phyloP scores from a whole-genome alignment of 2,329 filamentous ascomycete species.

The Apiospora sp. region DNA sequence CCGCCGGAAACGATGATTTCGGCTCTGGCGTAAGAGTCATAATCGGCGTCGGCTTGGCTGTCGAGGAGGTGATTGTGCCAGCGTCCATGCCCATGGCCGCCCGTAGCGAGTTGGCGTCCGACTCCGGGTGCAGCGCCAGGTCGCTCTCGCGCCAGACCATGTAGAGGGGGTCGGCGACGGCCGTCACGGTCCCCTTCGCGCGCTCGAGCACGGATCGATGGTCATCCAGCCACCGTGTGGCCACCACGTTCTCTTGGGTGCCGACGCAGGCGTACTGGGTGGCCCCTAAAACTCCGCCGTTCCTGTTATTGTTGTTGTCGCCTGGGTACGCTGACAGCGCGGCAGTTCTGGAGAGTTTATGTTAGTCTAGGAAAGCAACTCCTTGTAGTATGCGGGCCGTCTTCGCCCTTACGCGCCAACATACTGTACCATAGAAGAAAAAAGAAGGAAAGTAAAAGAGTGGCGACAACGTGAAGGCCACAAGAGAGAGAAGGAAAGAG shows the following conservation, averaged over 20 bases:
- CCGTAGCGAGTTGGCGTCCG: constrained; percentile 25
- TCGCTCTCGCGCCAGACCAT: constrained; percentile 27
- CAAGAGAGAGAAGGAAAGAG: not conserved
- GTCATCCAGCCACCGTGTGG: constrained; percentile 20
- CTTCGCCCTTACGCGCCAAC: too few species aligned
- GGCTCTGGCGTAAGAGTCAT: not conserved
- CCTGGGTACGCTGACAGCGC: not conserved
- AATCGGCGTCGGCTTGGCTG: not conserved
- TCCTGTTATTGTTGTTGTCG: not conserved
- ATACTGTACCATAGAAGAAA: not conserved
- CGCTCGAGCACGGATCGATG: constrained; percentile 8
- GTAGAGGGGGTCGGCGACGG: constrained; percentile 26
- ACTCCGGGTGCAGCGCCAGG: constrained; percentile 19
- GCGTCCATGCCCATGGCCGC: constrained; percentile 24
- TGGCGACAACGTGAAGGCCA: not conserved
- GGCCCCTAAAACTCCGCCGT: not conserved
- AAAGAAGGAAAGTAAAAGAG: not conserved
- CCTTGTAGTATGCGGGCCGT: too few species aligned
- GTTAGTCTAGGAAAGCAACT: too few species aligned
- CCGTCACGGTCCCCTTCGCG: constrained; percentile 19
- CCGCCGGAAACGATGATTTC: not conserved
- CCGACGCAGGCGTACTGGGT: constrained; percentile 16
- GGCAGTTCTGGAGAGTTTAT: not conserved
- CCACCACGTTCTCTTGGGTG: not conserved
- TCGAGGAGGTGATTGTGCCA: not conserved